Percentiles rank a stretch among this genome's conserved stretches.
Evolutionary conservation across 2,329 filamentous ascomycete genomes (phyloP).

Genomic region (Onygena corvina): DNA sequence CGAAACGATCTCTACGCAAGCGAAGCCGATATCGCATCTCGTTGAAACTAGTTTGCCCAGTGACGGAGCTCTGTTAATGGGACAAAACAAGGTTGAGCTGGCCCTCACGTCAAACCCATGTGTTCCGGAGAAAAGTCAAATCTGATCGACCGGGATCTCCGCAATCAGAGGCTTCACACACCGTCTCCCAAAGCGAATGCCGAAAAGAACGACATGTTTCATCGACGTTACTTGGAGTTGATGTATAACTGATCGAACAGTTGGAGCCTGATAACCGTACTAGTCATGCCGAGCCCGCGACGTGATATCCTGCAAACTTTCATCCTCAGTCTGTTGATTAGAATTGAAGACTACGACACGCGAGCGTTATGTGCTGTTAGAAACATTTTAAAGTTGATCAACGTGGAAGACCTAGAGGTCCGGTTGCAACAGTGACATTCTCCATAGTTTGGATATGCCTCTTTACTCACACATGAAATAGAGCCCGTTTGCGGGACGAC

Average conservation of each 20-base stretch:
- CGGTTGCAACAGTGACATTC: conserved; percentile 8
- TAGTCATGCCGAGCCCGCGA: conserved; percentile 2
- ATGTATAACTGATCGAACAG: background rate
- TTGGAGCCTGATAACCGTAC: background rate
- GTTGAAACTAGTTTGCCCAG: background rate
- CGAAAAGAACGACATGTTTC: conserved; percentile 2
- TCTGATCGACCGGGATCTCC: conserved; percentile 4
- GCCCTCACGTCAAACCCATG: conserved; percentile 1
- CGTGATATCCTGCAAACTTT: background rate
- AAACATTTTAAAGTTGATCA: conserved; percentile 6
- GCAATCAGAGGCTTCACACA: background rate
- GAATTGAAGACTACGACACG: conserved; percentile 5
- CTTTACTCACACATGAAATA: too few species aligned
- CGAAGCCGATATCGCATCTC: conserved; percentile 1
- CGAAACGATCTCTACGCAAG: background rate
- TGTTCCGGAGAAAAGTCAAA: conserved; percentile 5
- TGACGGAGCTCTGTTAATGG: background rate
- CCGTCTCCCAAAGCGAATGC: background rate
- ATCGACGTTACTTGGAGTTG: background rate
- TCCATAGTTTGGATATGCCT: background rate
- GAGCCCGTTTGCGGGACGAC: background rate
- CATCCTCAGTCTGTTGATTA: background rate
- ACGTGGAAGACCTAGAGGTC: conserved; percentile 1
- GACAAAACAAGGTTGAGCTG: conserved; percentile 3
- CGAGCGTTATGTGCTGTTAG: background rate